Percentiles rank a stretch among this genome's conserved stretches.
Evolutionary conservation across 2,329 filamentous ascomycete species (phyloP).

Genomic region (Penicillium corylophilum): DNA sequence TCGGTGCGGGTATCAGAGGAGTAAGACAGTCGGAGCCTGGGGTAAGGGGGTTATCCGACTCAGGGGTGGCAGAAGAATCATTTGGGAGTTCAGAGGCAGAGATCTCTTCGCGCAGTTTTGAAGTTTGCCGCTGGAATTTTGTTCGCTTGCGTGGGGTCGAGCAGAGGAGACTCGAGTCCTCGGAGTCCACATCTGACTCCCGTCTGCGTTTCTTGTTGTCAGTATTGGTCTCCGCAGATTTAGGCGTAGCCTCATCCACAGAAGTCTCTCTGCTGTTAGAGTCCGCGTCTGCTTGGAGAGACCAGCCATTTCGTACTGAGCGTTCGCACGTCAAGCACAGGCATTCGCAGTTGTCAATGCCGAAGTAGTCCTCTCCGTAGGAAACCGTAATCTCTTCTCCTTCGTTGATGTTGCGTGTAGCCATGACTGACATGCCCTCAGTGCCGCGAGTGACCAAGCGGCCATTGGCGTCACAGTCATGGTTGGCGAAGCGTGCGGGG

Average conservation of each 20-base stretch:
- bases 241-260: conserved; percentile 23
- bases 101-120: conserved; percentile 39
- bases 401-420: conserved; percentile 73
- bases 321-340: conserved; percentile 85
- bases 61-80: conserved; percentile 17
- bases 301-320: conserved; percentile 77
- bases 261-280: conserved; percentile 33
- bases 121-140: conserved; percentile 35
- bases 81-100: conserved; percentile 32
- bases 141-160: conserved; percentile 34
- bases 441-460: conserved; percentile 78
- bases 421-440: conserved; percentile 87
- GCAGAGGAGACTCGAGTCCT: conserved; percentile 17
- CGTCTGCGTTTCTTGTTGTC: conserved; percentile 31
- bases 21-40: conserved; percentile 7
- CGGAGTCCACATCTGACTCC: conserved; percentile 28
- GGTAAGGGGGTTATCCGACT: conserved; percentile 10
- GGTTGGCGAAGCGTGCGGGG: conserved; percentile 93
- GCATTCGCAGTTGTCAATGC: conserved; percentile 91
- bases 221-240: conserved; percentile 13
- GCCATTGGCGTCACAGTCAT: conserved; percentile 93
- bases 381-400: conserved; percentile 97
- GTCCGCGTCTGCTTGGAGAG: conserved; percentile 45
- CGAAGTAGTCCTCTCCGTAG: conserved; percentile 95
- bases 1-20: conserved; percentile 1